Conservation (phyloP, 352 stramenopile species). For the Elongisporangium prolatum region DNA sequence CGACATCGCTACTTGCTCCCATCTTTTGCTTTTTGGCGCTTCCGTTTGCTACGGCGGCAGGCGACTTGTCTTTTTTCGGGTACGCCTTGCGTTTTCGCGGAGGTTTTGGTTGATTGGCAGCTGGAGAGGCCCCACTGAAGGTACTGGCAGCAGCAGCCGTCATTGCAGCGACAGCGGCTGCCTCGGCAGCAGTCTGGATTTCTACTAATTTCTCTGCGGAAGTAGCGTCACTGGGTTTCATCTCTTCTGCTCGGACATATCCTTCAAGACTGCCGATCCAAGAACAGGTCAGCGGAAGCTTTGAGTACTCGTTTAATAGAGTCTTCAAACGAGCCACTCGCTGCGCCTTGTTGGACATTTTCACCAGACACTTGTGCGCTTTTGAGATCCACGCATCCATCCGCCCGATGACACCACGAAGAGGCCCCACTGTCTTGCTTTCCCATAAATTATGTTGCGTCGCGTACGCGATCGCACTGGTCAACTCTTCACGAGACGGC, state of each 20-base stretch:
- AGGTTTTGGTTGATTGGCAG: slow-evolving; percentile 17
- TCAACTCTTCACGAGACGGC: slow-evolving; percentile 58
- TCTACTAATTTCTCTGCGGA: slow-evolving; percentile 30
- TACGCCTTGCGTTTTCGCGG: slow-evolving; percentile 69
- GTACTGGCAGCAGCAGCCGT: slow-evolving; percentile 18
- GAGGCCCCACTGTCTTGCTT: slow-evolving; percentile 47
- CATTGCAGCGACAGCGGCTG: slow-evolving; percentile 23
- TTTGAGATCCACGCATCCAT: slow-evolving; percentile 81
- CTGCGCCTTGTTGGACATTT: slow-evolving; percentile 51
- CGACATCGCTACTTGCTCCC: slow-evolving; percentile 2
- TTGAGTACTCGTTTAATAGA: slow-evolving; percentile 87
- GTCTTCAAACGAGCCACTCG: slow-evolving; percentile 56
- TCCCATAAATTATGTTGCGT: slow-evolving; percentile 61
- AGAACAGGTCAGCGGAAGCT: slow-evolving; percentile 71
- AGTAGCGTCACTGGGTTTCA: slow-evolving; percentile 19
- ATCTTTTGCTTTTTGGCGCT: slow-evolving; percentile 49
- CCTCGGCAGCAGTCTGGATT: slow-evolving; percentile 20
- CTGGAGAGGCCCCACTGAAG: slow-evolving; percentile 4
- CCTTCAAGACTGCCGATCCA: slow-evolving; percentile 25
- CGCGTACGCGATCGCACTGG: slow-evolving; percentile 57
- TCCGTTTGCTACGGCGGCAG: slow-evolving; percentile 13
- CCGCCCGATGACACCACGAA: slow-evolving; percentile 68
- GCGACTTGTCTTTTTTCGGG: slow-evolving; percentile 52
- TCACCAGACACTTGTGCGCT: slow-evolving; percentile 72
- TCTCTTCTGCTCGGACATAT: slow-evolving; percentile 12